A percentile compares a stretch with the other conserved stretches of the same genome.
Conservation (phyloP, 73 alveolate species). For the Effrenium voratum region DNA sequence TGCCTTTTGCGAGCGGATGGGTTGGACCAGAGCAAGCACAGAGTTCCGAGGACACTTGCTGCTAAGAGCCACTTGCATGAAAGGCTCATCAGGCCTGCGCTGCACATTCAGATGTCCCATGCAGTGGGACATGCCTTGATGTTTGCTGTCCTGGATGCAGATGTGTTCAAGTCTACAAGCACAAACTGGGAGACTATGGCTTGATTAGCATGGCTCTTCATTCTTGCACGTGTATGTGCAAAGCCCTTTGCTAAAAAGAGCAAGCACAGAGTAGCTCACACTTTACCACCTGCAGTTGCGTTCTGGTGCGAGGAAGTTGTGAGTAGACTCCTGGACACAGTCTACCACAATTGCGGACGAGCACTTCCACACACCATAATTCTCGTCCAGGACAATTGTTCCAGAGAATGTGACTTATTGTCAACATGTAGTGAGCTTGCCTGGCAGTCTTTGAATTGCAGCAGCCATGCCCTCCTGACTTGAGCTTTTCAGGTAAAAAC, state of each 20-base stretch:
- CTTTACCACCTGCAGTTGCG: not conserved
- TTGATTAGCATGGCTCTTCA: not conserved
- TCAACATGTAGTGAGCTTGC: no score
- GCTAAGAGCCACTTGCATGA: not conserved
- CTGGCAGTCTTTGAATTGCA: no score
- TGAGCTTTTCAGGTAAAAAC: no score
- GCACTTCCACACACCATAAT: not conserved
- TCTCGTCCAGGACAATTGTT: not conserved
- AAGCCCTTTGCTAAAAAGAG: not conserved
- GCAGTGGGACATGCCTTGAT: no score
- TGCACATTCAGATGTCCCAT: not conserved
- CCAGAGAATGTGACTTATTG: not conserved
- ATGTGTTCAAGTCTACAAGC: no score
- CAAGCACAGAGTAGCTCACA: not conserved
- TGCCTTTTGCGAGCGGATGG: slow-evolving; percentile 21
- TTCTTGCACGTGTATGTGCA: not conserved
- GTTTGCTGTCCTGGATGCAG: no score
- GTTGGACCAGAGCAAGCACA: not conserved
- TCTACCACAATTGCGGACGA: not conserved
- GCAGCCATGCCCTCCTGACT: no score
- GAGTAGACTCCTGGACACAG: not conserved
- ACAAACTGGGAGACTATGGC: no score
- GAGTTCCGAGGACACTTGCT: not conserved
- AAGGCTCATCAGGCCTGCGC: not conserved
- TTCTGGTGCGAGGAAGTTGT: not conserved